Conservation (phyloP, 2,329 filamentous ascomycete species). For the Botrytis deweyae region DNA sequence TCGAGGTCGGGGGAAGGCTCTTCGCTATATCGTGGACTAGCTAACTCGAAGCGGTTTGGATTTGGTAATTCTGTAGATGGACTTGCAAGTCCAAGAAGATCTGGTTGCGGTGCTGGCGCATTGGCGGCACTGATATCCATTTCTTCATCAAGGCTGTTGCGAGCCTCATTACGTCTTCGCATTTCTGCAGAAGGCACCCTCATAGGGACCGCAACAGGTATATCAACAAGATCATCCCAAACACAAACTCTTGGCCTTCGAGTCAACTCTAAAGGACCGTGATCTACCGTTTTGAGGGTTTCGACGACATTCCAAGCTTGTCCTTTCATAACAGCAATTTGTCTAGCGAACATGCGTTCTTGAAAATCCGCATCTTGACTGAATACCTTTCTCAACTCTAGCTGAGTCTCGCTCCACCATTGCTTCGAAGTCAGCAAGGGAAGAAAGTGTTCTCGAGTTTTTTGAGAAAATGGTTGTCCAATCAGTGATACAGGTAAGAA, state of each 20-base stretch:
- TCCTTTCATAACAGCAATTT: slow-evolving; percentile 98
- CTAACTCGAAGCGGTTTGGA: slow-evolving; percentile 72
- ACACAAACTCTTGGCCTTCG: slow-evolving; percentile 88
- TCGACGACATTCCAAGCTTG: slow-evolving; percentile 99
- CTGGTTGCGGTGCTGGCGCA: slow-evolving; percentile 56
- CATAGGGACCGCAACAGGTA: slow-evolving; percentile 91
- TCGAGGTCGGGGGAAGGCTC: slow-evolving; percentile 28
- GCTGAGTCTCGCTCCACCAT: slow-evolving; percentile 96
- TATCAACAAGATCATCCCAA: slow-evolving; percentile 96
- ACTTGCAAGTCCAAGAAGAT: slow-evolving; percentile 59
- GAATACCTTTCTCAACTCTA: slow-evolving; percentile 82
- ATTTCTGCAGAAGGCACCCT: slow-evolving; percentile 81
- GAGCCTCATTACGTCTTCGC: slow-evolving; percentile 60
- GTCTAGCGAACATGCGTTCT: slow-evolving; percentile 97
- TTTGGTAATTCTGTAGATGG: slow-evolving; percentile 52
- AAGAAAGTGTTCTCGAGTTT: slow-evolving; percentile 92
- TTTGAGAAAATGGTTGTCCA: slow-evolving; percentile 91
- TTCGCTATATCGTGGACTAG: slow-evolving; percentile 42
- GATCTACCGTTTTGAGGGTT: slow-evolving; percentile 87
- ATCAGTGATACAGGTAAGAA: slow-evolving; percentile 96
- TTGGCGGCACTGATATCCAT: slow-evolving; percentile 83
- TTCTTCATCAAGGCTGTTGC: slow-evolving; percentile 65
- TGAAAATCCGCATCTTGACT: slow-evolving; percentile 93
- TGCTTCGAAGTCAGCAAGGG: slow-evolving; percentile 89
- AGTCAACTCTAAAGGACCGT: slow-evolving; percentile 90